Evolutionary conservation across 2,329 filamentous ascomycete genomes (phyloP).

Genomic region (Penicillium rolfsii): DNA sequence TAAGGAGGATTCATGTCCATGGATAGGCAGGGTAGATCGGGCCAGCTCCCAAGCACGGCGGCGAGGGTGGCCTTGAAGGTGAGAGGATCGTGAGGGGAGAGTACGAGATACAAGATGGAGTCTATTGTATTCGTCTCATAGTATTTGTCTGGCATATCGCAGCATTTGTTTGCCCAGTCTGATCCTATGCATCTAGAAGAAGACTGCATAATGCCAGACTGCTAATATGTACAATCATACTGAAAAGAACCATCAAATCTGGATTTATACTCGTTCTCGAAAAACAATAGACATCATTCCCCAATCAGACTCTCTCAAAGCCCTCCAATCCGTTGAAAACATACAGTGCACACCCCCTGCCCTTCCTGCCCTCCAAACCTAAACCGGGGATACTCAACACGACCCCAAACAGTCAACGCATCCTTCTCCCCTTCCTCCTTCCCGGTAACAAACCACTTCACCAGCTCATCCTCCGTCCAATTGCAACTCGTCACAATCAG

Average conservation of each 20-base stretch:
- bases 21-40: too few species aligned
- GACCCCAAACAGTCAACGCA: slow-evolving; percentile 64
- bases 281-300: not conserved
- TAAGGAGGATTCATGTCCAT: too few species aligned
- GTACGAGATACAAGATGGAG: too few species aligned
- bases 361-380: slow-evolving; percentile 87
- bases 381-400: slow-evolving; percentile 82
- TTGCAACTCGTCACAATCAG: slow-evolving; percentile 95
- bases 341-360: slow-evolving; percentile 84
- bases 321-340: slow-evolving; percentile 63
- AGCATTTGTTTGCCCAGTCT: too few species aligned
- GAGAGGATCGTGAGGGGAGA: too few species aligned
- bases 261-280: not conserved
- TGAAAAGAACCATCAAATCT: not conserved
- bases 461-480: slow-evolving; percentile 90
- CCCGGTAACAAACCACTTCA: slow-evolving; percentile 70
- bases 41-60: too few species aligned
- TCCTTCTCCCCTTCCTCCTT: slow-evolving; percentile 28
- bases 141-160: too few species aligned
- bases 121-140: too few species aligned
- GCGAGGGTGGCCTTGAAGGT: too few species aligned
- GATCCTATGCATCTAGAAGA: not conserved
- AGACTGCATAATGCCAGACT: not conserved
- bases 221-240: not conserved
- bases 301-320: not conserved